Evolutionary conservation across 441 rosid species (phyloP).

Genomic region (Viola pubescens): DNA sequence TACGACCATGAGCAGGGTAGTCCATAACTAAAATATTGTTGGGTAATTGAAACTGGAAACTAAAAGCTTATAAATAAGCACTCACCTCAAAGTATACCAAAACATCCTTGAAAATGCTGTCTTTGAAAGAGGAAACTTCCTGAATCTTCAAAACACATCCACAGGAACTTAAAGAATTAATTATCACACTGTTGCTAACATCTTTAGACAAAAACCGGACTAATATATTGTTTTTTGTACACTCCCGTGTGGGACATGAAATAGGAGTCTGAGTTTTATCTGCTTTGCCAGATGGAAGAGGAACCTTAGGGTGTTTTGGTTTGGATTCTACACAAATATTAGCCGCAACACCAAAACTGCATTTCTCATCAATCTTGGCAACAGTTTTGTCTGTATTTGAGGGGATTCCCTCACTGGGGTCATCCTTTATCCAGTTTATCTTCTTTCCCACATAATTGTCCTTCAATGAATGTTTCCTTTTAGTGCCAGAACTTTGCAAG

Average conservation of each 20-base stretch:
- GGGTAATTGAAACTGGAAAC: not conserved
- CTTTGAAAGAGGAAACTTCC: constrained; percentile 16
- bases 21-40: not conserved
- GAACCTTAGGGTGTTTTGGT: constrained; percentile 6
- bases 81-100: constrained; percentile 27
- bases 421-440: constrained; percentile 8
- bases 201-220: constrained; percentile 24
- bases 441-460: constrained; percentile 1
- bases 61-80: not conserved
- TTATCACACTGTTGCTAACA: constrained; percentile 6
- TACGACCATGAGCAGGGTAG: not conserved
- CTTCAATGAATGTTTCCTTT: constrained; percentile 13
- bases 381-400: not conserved
- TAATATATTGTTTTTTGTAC: constrained; percentile 17
- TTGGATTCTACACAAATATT: constrained; percentile 1
- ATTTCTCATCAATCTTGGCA: constrained; percentile 2
- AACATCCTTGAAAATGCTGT: constrained; percentile 24
- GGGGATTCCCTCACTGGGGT: constrained; percentile 3
- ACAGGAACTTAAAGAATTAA: constrained; percentile 11
- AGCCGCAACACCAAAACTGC: not conserved
- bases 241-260: constrained; percentile 7
- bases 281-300: constrained; percentile 14
- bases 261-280: constrained; percentile 5
- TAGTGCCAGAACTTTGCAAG: constrained; percentile 7
- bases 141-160: constrained; percentile 23